Percentiles rank a stretch among this genome's conserved stretches.
Conservation (phyloP, 192 early-diverging fungal genomes). For the Coemansia sp. region DNA sequence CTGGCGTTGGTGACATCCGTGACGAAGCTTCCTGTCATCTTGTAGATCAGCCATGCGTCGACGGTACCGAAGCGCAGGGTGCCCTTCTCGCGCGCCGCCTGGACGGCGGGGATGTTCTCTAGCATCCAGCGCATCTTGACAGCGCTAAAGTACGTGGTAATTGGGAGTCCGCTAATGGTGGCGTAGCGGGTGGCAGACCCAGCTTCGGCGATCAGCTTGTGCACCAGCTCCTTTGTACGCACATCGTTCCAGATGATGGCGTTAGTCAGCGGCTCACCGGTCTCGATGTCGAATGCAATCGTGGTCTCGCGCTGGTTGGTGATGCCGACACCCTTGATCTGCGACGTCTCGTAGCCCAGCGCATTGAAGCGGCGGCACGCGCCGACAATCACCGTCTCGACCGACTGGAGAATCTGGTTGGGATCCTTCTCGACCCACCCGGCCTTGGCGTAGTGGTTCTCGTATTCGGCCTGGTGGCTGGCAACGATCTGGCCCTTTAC, state of each 20-base stretch:
- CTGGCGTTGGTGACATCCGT: conserved; percentile 94
- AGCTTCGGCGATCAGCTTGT: conserved; percentile 58
- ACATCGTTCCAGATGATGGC: conserved; percentile 93
- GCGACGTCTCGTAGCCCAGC: conserved; percentile 58
- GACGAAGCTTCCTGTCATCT: conserved; percentile 85
- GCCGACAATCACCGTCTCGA: conserved; percentile 66
- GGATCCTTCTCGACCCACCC: conserved; percentile 94
- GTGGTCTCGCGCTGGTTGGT: conserved; percentile 96
- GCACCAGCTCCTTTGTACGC: conserved; percentile 77
- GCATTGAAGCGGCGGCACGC: conserved; percentile 63
- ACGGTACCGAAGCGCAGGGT: conserved; percentile 84
- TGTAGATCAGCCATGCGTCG: conserved; percentile 94
- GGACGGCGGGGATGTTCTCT: conserved; percentile 73
- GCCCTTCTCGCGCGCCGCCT: conserved; percentile 70
- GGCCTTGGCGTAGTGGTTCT: conserved; percentile 72
- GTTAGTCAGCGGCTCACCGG: conserved; percentile 77
- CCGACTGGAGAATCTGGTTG: conserved; percentile 67
- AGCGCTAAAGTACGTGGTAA: conserved; percentile 91
- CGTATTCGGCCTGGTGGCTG: conserved; percentile 78
- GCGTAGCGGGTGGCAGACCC: conserved; percentile 54
- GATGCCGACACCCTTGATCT: conserved; percentile 77
- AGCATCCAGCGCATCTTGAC: conserved; percentile 93
- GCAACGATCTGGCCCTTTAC: conserved; percentile 66
- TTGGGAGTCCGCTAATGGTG: conserved; percentile 76
- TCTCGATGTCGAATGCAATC: conserved; percentile 81